Evolutionary conservation across 164 flowering plant genomes (phyloP), one percentile per base, ranked within the genome.

Genomic region (Brasenia schreberi): DNA sequence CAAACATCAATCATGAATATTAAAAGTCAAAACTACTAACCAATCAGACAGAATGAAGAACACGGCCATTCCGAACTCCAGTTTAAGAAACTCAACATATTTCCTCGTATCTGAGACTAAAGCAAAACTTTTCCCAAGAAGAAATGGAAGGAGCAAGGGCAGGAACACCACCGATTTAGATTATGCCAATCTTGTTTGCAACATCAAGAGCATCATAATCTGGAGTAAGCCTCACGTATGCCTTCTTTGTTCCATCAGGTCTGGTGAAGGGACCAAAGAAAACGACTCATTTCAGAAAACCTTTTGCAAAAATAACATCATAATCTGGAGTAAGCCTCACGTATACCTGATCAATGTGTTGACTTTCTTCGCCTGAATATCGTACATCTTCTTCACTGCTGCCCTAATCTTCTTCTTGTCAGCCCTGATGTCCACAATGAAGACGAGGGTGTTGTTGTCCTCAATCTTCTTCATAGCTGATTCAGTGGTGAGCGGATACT

Each of bases 381-480:
- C 79, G 23, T 76, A 78, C 77, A 78, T 71, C 67, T 76, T 74
- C 68, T 72, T 79, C 5, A 78, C 79, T 10, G 81, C 77, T 23
- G 45, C 75, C 62, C 70, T 79, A 12, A 78, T 76, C 72, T 69
- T 78, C 70, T 75, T 75, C 73, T 76, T 78, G 65, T 73, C 79
- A 5, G 79, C 78, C 61, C 75, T 72, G 42, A 75, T 70, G 63
- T 77, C 76, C 6, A 78, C 81, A 58, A 74, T 78, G 70, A 78
- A 78, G 18, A 78, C 79, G 7, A 78, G 72, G 12, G 81, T 70
- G 71, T 78, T 78, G 71, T 78, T 77, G 65, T 78, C 81, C 19
- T 76, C 81, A 52, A 78, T 78, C 66, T 76, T 76, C 74, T 78
- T 76, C 77, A 76, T 76, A 5, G 79, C 81, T 33, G 79, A 76